Base-by-base conservation (phyloP, 805 yeast species). In the Saturnispora serradocipensis region DNA sequence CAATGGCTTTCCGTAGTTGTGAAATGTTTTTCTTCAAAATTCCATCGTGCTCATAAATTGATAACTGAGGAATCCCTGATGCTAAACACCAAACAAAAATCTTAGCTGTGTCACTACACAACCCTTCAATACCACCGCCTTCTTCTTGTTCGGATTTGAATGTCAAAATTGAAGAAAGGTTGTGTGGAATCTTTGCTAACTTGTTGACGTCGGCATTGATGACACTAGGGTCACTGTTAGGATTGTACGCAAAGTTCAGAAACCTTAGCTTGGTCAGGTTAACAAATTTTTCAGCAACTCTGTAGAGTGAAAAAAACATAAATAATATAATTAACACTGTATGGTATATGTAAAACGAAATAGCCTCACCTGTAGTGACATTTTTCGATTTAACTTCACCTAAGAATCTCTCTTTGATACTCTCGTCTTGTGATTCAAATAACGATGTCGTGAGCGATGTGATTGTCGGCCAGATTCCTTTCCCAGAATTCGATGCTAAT, bases 71-170 rank as follows among this genome's bases (percentile, higher is more conserved):
- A 47, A 89, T 79, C 2, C 97, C 97, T n/a, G 91, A 81, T 34
- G 95, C 84, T n/a, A 88, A 66, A 39, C 88, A 76, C 99, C 99
- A 93, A 5, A 93, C 82, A 1, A 81, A 76, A 36, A 90, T 56
- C 60, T 90, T 96, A 45, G 90, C 78, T 5, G 84, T 76, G 59
- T 87, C 87, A 57, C 79, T 81, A 59, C 90, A 72, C 43, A 91
- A 71, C 0, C 95, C 96, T 54, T 84, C 87, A 43, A 84, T 67
- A 2, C 97, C 97, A 32, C 96, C 96, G 54, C 89, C 91, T 59
- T 88, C 95, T 59, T 83, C 91, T 55, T 84, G 86, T 53, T 81
- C 88, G 27, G 83, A 76, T 61, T 81, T 82, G 63, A 82, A 75
- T 58, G 79, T 82, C 52, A 93, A 68, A n/a, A 91, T 81, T 20